Evolutionary conservation across 2,329 filamentous ascomycete genomes (phyloP).

Genomic region (Aspergillus spinulosporus): DNA sequence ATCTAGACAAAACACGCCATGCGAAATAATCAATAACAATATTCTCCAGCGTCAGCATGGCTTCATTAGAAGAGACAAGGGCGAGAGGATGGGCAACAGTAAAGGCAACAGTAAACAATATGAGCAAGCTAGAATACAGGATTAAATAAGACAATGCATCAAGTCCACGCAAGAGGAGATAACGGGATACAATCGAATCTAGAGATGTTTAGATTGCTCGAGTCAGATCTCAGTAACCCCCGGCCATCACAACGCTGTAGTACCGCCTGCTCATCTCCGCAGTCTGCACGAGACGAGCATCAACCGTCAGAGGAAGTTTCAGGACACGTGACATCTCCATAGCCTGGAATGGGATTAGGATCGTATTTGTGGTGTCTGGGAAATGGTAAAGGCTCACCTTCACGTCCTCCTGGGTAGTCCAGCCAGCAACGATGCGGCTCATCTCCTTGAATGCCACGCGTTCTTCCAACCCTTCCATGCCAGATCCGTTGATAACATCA

Average conservation of each 20-base stretch:
- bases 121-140: slow-evolving; percentile 18
- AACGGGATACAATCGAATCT: slow-evolving; percentile 3
- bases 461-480: slow-evolving; percentile 56
- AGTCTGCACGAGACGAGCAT: slow-evolving; percentile 69
- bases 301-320: slow-evolving; percentile 62
- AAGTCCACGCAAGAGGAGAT: slow-evolving; percentile 1
- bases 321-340: slow-evolving; percentile 43
- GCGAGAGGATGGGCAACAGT: background rate
- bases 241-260: slow-evolving; percentile 64
- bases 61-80: slow-evolving; percentile 7
- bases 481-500: slow-evolving; percentile 50
- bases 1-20: slow-evolving; percentile 1
- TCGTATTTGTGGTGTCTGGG: background rate
- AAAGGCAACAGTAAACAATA: background rate
- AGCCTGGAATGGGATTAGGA: slow-evolving; percentile 23
- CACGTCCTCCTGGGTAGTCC: slow-evolving; percentile 61
- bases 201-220: slow-evolving; percentile 7
- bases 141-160: slow-evolving; percentile 1
- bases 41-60: slow-evolving; percentile 14
- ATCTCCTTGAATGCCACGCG: slow-evolving; percentile 80
- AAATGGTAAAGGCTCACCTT: slow-evolving; percentile 48
- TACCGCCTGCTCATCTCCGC: slow-evolving; percentile 68
- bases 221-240: slow-evolving; percentile 34
- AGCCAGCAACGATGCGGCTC: slow-evolving; percentile 68
- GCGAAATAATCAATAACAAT: background rate